Evolutionary conservation across 495 filamentous ascomycete species (phyloP).

Genomic region (Trichocladium antarcticum): DNA sequence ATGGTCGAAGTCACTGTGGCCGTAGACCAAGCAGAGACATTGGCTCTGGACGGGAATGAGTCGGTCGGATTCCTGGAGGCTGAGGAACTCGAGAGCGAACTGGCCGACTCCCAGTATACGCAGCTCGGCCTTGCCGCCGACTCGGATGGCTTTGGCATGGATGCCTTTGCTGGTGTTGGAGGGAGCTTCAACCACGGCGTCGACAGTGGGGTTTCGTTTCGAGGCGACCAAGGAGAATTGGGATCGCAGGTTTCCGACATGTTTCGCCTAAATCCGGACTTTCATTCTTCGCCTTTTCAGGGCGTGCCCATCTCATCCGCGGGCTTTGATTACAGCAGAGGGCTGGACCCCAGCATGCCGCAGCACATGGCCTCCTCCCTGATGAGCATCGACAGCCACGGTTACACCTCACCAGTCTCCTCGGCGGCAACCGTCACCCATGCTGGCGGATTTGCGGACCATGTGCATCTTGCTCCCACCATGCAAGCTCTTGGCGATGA

Average conservation of each 20-base stretch:
- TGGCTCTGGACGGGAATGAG: slow-evolving; percentile 20
- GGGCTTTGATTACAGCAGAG: slow-evolving; percentile 25
- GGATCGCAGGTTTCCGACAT: slow-evolving; percentile 12
- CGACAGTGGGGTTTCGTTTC: slow-evolving; percentile 2
- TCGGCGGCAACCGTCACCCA: slow-evolving; percentile 34
- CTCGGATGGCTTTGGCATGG: slow-evolving; percentile 18
- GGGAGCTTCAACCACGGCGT: slow-evolving; percentile 18
- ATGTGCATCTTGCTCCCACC: slow-evolving; percentile 4
- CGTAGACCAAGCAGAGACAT: slow-evolving; percentile 23
- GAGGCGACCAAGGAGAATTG: slow-evolving; percentile 4
- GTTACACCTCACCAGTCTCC: slow-evolving; percentile 30
- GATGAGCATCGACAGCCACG: slow-evolving; percentile 24
- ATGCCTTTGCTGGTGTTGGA: slow-evolving; percentile 24
- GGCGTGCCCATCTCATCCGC: slow-evolving; percentile 32
- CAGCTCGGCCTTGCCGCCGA: slow-evolving; percentile 10
- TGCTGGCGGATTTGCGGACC: slow-evolving; percentile 13
- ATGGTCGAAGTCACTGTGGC: slow-evolving; percentile 55
- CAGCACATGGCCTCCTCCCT: slow-evolving; percentile 18
- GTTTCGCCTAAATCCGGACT: slow-evolving; percentile 17
- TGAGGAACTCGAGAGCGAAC: slow-evolving; percentile 26
- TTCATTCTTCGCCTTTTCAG: slow-evolving; percentile 13
- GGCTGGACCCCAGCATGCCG: slow-evolving; percentile 4
- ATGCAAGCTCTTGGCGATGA: slow-evolving; percentile 13
- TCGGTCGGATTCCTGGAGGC: slow-evolving; percentile 19
- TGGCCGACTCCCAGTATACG: slow-evolving; percentile 8